Evolutionary conservation across 2,329 filamentous ascomycete species (phyloP).

Genomic region (Endoconidiophora laricicola): DNA sequence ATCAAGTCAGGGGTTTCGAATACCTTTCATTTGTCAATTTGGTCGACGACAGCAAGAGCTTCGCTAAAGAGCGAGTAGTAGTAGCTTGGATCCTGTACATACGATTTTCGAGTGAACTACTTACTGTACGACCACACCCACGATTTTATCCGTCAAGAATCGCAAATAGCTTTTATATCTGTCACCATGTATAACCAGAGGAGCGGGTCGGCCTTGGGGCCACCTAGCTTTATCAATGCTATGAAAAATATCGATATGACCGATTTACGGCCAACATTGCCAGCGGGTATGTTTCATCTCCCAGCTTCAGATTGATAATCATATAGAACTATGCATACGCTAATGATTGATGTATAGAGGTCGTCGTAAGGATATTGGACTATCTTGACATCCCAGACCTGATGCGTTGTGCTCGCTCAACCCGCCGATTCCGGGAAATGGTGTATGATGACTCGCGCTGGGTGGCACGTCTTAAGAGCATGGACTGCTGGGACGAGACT

Average conservation of each 20-base stretch:
- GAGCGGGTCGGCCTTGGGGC: conserved; percentile 7
- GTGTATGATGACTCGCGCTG: conserved; percentile 95
- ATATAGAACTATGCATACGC: background rate
- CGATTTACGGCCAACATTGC: conserved; percentile 59
- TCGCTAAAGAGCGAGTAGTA: no score
- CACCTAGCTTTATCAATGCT: conserved; percentile 49
- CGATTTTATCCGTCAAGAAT: no score
- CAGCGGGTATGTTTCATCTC: conserved; percentile 31
- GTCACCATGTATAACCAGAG: no score
- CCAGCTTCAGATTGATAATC: no score
- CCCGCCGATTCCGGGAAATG: conserved; percentile 85
- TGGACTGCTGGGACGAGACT: conserved; percentile 82
- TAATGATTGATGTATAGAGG: conserved; percentile 37
- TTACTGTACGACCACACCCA: no score
- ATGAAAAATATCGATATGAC: conserved; percentile 69
- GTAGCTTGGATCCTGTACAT: no score
- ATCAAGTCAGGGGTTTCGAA: no score
- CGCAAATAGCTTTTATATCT: no score
- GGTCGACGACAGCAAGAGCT: no score
- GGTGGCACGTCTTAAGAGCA: conserved; percentile 69
- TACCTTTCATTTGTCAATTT: no score
- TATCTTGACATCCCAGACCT: conserved; percentile 76
- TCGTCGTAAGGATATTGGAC: conserved; percentile 74
- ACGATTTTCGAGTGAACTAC: no score
- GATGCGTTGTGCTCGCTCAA: conserved; percentile 69